phyloP scores from a whole-genome alignment of 371 early-diverging fungal genomes.

The Syncephalastrum contaminatum region DNA sequence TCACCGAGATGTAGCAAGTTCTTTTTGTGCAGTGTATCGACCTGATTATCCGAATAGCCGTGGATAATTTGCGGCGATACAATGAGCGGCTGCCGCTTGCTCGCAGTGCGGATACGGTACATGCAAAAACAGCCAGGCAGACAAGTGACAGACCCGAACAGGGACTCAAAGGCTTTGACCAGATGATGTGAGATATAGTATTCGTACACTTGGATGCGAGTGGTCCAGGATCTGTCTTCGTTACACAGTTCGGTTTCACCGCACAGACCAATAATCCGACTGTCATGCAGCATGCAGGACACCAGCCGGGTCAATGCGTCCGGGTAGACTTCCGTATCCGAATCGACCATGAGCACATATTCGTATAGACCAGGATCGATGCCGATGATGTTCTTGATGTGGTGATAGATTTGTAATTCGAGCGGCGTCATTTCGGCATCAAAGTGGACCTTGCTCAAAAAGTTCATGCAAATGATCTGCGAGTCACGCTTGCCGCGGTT shows the following conservation, averaged over 20 bases:
- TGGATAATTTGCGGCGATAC: constrained; percentile 77
- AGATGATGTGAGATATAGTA: constrained; percentile 96
- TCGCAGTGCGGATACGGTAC: constrained; percentile 86
- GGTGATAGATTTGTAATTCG: constrained; percentile 90
- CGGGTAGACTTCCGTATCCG: constrained; percentile 86
- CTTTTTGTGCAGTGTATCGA: constrained; percentile 97
- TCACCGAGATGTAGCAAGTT: constrained; percentile 97
- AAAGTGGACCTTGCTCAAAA: constrained; percentile 89
- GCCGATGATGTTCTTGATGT: constrained; percentile 77
- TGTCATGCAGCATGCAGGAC: constrained; percentile 76
- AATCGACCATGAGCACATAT: constrained; percentile 94
- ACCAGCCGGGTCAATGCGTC: constrained; percentile 76
- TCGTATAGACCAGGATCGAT: constrained; percentile 86
- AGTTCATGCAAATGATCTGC: constrained; percentile 97
- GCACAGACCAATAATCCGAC: constrained; percentile 78
- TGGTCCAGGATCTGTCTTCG: constrained; percentile 78
- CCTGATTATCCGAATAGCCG: constrained; percentile 90
- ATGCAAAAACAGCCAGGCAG: constrained; percentile 96
- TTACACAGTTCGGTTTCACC: constrained; percentile 85
- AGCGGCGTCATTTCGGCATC: constrained; percentile 92
- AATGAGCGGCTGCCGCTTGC: constrained; percentile 63
- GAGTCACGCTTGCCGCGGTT: constrained; percentile 99
- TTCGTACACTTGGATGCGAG: constrained; percentile 94
- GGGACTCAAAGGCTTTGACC: constrained; percentile 89
- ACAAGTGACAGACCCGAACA: constrained; percentile 96